Evolutionary conservation across 2,329 filamentous ascomycete genomes (phyloP), one percentile per base, ranked within the genome.

Genomic region (Paraphaeosphaeria sporulosa): DNA sequence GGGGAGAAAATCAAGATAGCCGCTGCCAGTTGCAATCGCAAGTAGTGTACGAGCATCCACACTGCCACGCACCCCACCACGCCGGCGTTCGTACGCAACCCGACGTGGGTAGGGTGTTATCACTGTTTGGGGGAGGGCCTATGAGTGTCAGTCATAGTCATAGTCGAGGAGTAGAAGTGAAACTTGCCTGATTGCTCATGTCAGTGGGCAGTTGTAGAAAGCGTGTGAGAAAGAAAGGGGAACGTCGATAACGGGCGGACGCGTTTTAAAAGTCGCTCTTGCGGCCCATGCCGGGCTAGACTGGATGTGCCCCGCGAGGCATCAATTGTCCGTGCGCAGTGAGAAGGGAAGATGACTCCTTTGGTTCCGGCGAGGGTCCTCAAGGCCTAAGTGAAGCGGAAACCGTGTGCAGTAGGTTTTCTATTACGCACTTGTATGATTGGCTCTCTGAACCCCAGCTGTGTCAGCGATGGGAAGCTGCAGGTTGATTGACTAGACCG

Each of bases 1-100:
- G 10, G 44, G 44, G 19, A 25, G 21, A 25, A 23, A 27, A 9
- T 10, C 44, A 17, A 23, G 19, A 21, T 10, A 47, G 23, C 44
- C 44, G 25, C 44, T 47, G 44, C 44, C 23, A 27, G 10, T 47
- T 47, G 19, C 43, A 27, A 32, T 32, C 27, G 9, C 44, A 21
- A 47, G 44, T 47, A 47, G 44, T 47, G 44, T 47, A 23, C 27
- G 44, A 27, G 44, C 44, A 47, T 12, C 23, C 44, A 13, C 44
- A 47, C 44, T 47, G 44, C 44, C 44, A 47, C 44, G 44, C 30
- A 32, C 30, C 30, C 30, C 30, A 12, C 44, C 44, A 47, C 44
- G 21, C 10, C 44, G 44, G 44, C 21, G 21, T 6, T 23, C 12
- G 21, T 47, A 27, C 27, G 44, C 44, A 25, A 27, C 6, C 44